Evolutionary conservation across 2,329 filamentous ascomycete genomes (phyloP).

Genomic region (Diaporthe nobilis): DNA sequence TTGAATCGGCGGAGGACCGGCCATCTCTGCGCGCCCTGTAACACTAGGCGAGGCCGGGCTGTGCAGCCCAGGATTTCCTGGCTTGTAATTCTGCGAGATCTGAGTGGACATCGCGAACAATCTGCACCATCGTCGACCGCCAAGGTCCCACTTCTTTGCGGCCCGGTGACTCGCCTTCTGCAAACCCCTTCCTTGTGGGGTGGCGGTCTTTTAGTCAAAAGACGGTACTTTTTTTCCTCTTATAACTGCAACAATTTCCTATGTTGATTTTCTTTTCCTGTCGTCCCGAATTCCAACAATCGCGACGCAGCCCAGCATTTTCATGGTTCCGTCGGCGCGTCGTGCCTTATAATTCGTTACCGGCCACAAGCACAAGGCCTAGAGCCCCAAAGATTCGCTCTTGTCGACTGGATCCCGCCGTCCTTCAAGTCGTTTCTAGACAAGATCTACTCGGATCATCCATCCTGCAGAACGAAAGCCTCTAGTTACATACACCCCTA

Average conservation of each 20-base stretch:
- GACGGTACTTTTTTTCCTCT: not conserved
- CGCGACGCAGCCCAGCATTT: not conserved
- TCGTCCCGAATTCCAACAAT: not conserved
- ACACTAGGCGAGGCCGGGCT: not conserved
- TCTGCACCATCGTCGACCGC: constrained; percentile 32
- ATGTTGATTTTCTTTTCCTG: not conserved
- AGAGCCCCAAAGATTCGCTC: not conserved
- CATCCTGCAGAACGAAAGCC: constrained; percentile 31
- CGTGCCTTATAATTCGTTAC: not conserved
- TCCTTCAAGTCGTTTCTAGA: not conserved
- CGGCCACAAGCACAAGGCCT: not conserved
- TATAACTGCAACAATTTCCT: not conserved
- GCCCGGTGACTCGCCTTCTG: constrained; percentile 34
- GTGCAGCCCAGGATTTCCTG: constrained; percentile 6
- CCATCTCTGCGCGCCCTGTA: constrained; percentile 18
- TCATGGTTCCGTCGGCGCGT: constrained; percentile 9
- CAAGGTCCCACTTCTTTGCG: constrained; percentile 37
- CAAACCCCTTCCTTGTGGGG: constrained; percentile 35
- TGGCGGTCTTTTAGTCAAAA: constrained; percentile 29
- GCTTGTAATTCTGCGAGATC: constrained; percentile 1
- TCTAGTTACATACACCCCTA: constrained; percentile 35
- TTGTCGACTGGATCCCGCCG: constrained; percentile 28
- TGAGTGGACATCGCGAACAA: constrained; percentile 17
- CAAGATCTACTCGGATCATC: constrained; percentile 27
- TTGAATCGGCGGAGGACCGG: constrained; percentile 33